Conservation (phyloP, 768 basidiomycete genomes). For the Suillus paluster region DNA sequence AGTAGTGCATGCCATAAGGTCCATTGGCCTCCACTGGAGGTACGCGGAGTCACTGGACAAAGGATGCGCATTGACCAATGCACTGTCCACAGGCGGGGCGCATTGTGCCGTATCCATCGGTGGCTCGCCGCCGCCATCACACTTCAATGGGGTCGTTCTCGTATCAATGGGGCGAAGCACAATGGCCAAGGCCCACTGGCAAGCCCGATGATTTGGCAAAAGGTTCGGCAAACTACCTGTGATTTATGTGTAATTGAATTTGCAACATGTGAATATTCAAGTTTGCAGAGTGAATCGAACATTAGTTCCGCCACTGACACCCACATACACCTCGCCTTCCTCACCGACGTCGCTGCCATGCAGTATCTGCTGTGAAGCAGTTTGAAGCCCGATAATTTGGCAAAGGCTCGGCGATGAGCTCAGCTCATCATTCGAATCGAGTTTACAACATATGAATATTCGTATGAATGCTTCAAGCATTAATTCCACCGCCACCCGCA, state of each 20-base stretch:
- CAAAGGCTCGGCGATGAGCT: no score
- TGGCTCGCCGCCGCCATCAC: not conserved
- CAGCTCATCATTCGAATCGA: not conserved
- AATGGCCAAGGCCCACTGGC: not conserved
- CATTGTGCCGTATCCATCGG: not conserved
- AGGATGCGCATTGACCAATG: not conserved
- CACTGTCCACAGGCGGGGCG: not conserved
- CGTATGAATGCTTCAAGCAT: not conserved
- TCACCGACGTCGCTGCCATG: no score
- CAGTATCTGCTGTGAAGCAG: no score
- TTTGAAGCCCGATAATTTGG: no score
- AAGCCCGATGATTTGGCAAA: no score
- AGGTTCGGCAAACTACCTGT: no score
- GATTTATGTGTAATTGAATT: no score
- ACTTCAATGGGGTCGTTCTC: not conserved
- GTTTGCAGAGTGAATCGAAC: no score
- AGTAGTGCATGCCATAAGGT: not conserved
- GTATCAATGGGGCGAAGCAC: not conserved
- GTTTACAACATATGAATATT: not conserved
- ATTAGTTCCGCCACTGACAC: no score
- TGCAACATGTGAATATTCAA: no score
- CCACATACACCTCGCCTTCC: no score
- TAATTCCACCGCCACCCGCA: not conserved
- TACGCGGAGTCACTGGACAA: not conserved
- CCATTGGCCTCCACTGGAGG: not conserved